These are phyloP conservation scores for Claviceps pazoutovae DNA, from an alignment of 2,329 filamentous ascomycete species.

Conservation along the genomic window DNA sequence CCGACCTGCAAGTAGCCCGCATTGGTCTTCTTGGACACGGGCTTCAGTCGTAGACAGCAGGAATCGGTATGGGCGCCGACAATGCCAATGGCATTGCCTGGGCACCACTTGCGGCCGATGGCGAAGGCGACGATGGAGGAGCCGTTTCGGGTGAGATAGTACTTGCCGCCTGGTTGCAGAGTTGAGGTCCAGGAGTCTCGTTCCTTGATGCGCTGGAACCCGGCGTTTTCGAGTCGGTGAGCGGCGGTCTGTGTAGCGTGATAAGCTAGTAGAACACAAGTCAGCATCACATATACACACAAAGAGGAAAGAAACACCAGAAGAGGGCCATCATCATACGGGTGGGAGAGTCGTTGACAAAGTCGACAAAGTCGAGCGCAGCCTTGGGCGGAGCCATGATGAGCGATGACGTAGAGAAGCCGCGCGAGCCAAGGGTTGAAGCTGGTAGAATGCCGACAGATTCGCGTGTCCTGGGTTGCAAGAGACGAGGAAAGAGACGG, in stretches of 20 bases:
- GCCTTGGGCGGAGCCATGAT: constrained; percentile 40
- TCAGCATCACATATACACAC: not conserved
- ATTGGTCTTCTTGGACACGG: constrained; percentile 75
- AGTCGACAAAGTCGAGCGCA: constrained; percentile 77
- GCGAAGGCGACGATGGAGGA: constrained; percentile 89
- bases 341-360: constrained; percentile 87
- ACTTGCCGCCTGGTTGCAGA: constrained; percentile 78
- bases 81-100: constrained; percentile 84
- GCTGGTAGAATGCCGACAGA: not conserved
- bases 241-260: constrained; percentile 78
- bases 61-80: constrained; percentile 95
- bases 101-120: constrained; percentile 78
- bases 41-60: constrained; percentile 82
- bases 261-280: constrained; percentile 50
- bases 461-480: not conserved
- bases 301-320: not conserved
- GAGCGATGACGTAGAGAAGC: constrained; percentile 17
- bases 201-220: constrained; percentile 81
- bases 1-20: constrained; percentile 88
- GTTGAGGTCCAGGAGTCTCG: constrained; percentile 75
- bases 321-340: constrained; percentile 39
- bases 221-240: constrained; percentile 62
- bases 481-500: not conserved
- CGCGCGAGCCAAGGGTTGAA: not conserved
- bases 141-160: constrained; percentile 87